Base-by-base conservation (phyloP, 148 eudicot genomes). In the Diospyros kaki region DNA sequence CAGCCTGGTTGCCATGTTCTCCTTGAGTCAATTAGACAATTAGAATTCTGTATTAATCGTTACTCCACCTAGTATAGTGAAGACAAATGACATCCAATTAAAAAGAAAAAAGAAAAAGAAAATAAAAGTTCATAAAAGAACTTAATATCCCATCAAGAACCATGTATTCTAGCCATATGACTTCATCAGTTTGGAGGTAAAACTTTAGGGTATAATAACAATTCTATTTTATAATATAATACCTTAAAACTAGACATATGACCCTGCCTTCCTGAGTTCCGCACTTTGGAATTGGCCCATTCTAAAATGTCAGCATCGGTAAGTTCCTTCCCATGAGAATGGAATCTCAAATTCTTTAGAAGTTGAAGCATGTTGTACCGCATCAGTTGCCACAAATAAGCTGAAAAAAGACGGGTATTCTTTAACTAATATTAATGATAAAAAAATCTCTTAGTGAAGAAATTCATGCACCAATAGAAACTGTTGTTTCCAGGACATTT, bases 351-450 rank as follows among this genome's bases (percentile, higher is more conserved):
- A 78, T 88, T 86, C 85, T 89, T 93, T 59, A 96, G 74, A 42
- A 96, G 98, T 78, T 93, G 98, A 74, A 96, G 93, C 93, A 96
- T 91, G 89, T 96, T 91, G 84, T 41, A 89, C 76, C 99, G 86
- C 99, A 96, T 96, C 81, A 96, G 79, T 77, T 96, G 99, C 99
- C 99, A 96, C 78, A 96, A 76, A 78, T 91, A 96, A 58, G 99
- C 99, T 95, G 97, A 68, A 87, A 86, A 84, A 46, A 79, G 68
- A n/a, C 4, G 45, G 62, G 69, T 2, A 43, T 45, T 46, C 44
- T 9, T 69, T 68, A 43, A 59, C 48, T 67, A 45, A 74, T 68
- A 53, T 51, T 51, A 50, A 51, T 10, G 53, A 59, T 58, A 55
- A 41, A 67, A 68, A 54, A 39, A 9, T 73, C 13, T 68, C 17